A percentile compares a stretch with the other conserved stretches of the same genome.
phyloP scores from a whole-genome alignment of 2,329 filamentous ascomycete genomes.

The Botryotinia calthae region DNA sequence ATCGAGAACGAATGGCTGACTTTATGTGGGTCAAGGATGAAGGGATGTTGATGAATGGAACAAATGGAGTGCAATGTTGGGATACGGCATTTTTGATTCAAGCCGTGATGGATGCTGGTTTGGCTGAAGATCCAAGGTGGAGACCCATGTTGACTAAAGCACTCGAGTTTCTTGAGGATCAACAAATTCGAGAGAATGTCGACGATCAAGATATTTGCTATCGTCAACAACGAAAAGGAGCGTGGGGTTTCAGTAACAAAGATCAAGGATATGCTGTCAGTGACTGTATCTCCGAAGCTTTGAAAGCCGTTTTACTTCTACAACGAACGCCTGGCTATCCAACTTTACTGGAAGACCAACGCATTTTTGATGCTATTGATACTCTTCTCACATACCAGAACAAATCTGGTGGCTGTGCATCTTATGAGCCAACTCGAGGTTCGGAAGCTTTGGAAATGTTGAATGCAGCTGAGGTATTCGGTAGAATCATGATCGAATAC shows the following conservation, averaged over 20 bases:
- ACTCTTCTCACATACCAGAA: constrained; percentile 93
- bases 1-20: constrained; percentile 79
- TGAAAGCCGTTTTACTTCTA: constrained; percentile 82
- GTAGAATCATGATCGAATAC: constrained; percentile 97
- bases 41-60: constrained; percentile 92
- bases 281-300: constrained; percentile 87
- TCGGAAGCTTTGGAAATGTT: constrained; percentile 77
- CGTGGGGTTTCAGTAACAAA: constrained; percentile 92
- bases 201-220: constrained; percentile 69
- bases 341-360: constrained; percentile 67
- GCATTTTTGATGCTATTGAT: constrained; percentile 85
- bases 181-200: constrained; percentile 86
- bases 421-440: constrained; percentile 82
- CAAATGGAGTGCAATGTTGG: constrained; percentile 97
- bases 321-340: constrained; percentile 78
- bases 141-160: constrained; percentile 79
- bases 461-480: constrained; percentile 96
- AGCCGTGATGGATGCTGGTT: constrained; percentile 72
- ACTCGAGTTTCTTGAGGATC: constrained; percentile 80
- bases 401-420: constrained; percentile 76
- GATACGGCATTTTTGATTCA: constrained; percentile 91
- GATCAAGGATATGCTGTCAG: constrained; percentile 93
- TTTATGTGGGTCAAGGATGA: constrained; percentile 89
- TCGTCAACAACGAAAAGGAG: constrained; percentile 85
- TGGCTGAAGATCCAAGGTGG: constrained; percentile 76